Conservation (phyloP, 2,329 filamentous ascomycete species). For the Aspergillus ibericus region DNA sequence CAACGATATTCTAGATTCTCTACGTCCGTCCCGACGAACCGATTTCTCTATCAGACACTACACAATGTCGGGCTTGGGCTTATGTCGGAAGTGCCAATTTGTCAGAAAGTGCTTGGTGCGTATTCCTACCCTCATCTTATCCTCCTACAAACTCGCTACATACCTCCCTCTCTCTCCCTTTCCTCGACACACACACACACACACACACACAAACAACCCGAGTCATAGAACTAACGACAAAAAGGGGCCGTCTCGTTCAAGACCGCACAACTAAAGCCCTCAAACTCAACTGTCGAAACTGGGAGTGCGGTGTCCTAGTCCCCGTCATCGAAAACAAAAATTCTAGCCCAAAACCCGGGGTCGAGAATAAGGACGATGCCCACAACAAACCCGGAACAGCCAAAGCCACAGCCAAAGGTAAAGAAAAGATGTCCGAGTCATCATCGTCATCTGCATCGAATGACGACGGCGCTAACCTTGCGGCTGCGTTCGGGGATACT, state of each 20-base stretch:
- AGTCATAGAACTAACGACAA: not conserved
- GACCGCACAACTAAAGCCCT: constrained; percentile 66
- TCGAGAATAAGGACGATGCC: not conserved
- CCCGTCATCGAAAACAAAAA: constrained; percentile 47
- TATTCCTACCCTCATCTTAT: not conserved
- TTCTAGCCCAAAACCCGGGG: constrained; percentile 3
- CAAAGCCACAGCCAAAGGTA: constrained; percentile 29
- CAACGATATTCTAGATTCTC: constrained; percentile 28
- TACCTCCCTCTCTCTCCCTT: not conserved
- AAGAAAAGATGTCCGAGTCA: not conserved
- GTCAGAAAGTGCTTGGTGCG: constrained; percentile 88
- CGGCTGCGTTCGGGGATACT: constrained; percentile 35
- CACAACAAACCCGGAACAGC: not conserved
- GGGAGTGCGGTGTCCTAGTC: constrained; percentile 90
- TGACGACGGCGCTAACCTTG: constrained; percentile 15
- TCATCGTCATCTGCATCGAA: not conserved
- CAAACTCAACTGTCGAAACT: constrained; percentile 84
- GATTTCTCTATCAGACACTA: constrained; percentile 22
- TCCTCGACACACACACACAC: not conserved
- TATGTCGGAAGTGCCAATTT: constrained; percentile 92
- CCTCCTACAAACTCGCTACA: not conserved
- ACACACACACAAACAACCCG: not conserved
- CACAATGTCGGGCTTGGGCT: constrained; percentile 62
- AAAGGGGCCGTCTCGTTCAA: constrained; percentile 73
- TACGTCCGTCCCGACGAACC: constrained; percentile 32